Evolutionary conservation across 139 green algal genomes (phyloP), one percentile per base, ranked within the genome.

Genomic region (Closterium sp.): DNA sequence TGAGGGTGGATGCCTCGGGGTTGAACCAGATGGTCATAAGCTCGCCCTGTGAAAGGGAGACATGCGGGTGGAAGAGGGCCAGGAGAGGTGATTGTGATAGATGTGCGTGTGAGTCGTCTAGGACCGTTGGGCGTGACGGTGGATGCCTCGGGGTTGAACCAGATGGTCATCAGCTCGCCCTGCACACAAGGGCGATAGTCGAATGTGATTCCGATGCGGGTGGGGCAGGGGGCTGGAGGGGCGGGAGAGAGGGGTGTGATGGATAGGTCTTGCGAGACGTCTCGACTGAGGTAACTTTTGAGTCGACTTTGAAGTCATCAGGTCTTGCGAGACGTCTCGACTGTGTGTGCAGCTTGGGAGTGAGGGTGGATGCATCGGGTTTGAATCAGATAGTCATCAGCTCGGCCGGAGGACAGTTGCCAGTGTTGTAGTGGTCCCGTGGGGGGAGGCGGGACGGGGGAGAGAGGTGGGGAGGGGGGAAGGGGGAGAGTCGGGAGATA

Each of bases 1-100:
- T 90, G 55, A 91, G 89, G 1, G 86, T 33, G 33, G n/a, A 38
- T 1, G 91, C 89, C 28, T 90, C n/a, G 25, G 91, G 89, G 69
- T 94, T 93, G 88, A 93, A 94, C 35, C 33, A 94, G 7, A 93
- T 64, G 34, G 89, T 93, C 89, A 93, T 31, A 10, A 85, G 12
- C 87, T 94, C 91, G 32, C 91, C 91, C 91, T 92, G 90, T 28
- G 55, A 55, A 76, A 10, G 12, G 4, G 55, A 69, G 43, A 25
- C 43, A n/a, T 69, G 43, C 8, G 43, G 16, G 10, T 9, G 43
- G 43, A 2, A 25, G 43, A 69, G 10, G 43, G 43, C 23, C 2
- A 55, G 43, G 43, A 16, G 43, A 69, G 43, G 43, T 12, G 43
- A 69, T 64, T n/a, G 38, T 10, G 9, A 10, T 64, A 10, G 12